Conservation (phyloP, 768 basidiomycete species). For the Dentipellis fragilis region DNA sequence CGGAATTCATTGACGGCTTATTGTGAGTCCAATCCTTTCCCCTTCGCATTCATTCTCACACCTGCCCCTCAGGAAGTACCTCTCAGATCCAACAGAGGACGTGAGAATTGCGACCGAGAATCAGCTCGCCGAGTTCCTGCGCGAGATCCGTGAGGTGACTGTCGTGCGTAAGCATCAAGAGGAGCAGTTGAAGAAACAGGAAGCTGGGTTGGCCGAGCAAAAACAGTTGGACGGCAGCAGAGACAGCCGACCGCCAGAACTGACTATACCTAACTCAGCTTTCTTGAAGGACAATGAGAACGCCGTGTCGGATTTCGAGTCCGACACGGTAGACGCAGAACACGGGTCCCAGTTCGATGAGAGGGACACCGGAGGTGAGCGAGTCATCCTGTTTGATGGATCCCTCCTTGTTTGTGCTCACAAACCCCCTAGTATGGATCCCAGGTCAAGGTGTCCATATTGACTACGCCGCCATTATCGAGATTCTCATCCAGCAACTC, state of each 20-base stretch:
- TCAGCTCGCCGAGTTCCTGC: constrained; percentile 78
- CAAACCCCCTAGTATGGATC: constrained; percentile 53
- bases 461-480: constrained; percentile 86
- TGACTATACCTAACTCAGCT: neutral
- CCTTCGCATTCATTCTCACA: constrained; percentile 7
- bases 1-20: constrained; percentile 89
- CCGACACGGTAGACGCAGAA: constrained; percentile 4
- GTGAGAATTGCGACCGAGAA: constrained; percentile 88
- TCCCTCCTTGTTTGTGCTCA: neutral
- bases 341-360: constrained; percentile 40
- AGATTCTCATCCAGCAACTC: constrained; percentile 84
- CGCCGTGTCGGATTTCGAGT: constrained; percentile 24
- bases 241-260: neutral
- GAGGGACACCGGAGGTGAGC: constrained; percentile 41
- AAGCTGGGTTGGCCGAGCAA: constrained; percentile 4
- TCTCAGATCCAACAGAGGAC: constrained; percentile 91
- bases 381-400: neutral
- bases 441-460: constrained; percentile 92
- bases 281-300: constrained; percentile 1
- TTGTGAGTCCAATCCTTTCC: constrained; percentile 41
- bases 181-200: constrained; percentile 24
- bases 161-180: constrained; percentile 58
- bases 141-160: constrained; percentile 84
- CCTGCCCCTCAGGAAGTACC: constrained; percentile 60
- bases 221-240: no score